Base-by-base conservation (phyloP, 306 rosid genomes). In the Trifolium pratense region DNA sequence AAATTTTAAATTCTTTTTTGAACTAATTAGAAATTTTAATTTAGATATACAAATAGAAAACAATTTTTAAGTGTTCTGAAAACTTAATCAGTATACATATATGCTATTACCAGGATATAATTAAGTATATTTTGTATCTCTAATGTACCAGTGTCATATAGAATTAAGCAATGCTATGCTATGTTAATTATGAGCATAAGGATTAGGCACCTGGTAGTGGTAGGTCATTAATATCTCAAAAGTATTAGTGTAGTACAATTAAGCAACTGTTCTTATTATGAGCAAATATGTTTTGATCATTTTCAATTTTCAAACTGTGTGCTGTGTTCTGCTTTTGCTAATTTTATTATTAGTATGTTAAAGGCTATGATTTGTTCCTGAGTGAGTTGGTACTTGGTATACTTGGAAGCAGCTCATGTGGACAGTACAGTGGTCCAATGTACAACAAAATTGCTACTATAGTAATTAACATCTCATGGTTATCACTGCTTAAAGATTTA, bases 351-450 rank as follows among this genome's bases (percentile, higher is more conserved):
- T 45, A 43, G 29, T 31, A 34, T 15, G 10, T 58, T 40, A 29
- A 32, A 62, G 61, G 70, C 51, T 39, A 74, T 18, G 26, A 18
- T 45, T 62, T 5, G 1, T 65, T 65, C 36, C 1, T 12, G 3
- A 21, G 18, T 66, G 37, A 42, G 70, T 21, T 21, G 25, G 25
- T 21, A n/a, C n/a, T 36, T 65, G 71, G 71, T 42, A 43, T 29
- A 29, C 18, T 11, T 66, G 34, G 56, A 66, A 66, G 56, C 71
- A 66, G 71, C 34, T 66, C 71, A 66, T 66, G 37, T 66, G 18
- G 71, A 66, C 39, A 66, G 12, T 43, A 29, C 18, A 59, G 48
- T 63, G 56, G 60, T 73, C 78, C 78, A 60, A 5, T 14, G 11
- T 7, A 18, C 48, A 17, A 56, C 20, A 13, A 52, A 53, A 14